Conservation (phyloP, 2,329 filamentous ascomycete genomes). For the Ophiosphaerella korrae region DNA sequence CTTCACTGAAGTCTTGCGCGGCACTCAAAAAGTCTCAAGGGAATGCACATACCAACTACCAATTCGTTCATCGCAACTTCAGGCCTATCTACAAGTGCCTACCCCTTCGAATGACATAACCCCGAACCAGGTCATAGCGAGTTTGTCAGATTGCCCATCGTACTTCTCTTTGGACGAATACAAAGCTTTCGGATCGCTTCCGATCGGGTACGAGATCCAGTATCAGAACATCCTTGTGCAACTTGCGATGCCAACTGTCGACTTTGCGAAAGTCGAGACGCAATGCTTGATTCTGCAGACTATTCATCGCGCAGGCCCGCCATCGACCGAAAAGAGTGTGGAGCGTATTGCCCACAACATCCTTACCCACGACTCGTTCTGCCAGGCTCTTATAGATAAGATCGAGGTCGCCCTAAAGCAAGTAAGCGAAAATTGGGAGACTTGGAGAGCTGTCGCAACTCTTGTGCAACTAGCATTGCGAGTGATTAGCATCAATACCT, state of each 20-base stretch:
- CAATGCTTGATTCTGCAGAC: conserved; percentile 56
- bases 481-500: conserved; percentile 49
- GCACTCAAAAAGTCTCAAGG: conserved; percentile 40
- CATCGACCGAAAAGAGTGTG: conserved; percentile 1
- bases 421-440: conserved; percentile 39
- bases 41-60: conserved; percentile 47
- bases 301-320: conserved; percentile 55
- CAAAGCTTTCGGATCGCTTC: conserved; percentile 56
- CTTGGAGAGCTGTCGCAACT: conserved; percentile 45
- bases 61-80: too few relatives aligned
- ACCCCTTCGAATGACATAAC: conserved; percentile 24
- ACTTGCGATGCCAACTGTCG: conserved; percentile 53
- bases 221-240: conserved; percentile 63
- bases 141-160: conserved; percentile 48
- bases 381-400: conserved; percentile 8
- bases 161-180: conserved; percentile 60
- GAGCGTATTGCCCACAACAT: conserved; percentile 45
- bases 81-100: not conserved
- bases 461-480: conserved; percentile 50
- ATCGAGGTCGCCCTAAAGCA: conserved; percentile 10
- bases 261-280: conserved; percentile 58
- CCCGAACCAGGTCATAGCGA: conserved; percentile 57
- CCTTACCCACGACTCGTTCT: conserved; percentile 44
- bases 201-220: conserved; percentile 55
- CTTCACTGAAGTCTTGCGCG: conserved; percentile 37